These are phyloP conservation scores for Talaromyces stipitatus DNA, from an alignment of 495 filamentous ascomycete species.

Conservation along the genomic window DNA sequence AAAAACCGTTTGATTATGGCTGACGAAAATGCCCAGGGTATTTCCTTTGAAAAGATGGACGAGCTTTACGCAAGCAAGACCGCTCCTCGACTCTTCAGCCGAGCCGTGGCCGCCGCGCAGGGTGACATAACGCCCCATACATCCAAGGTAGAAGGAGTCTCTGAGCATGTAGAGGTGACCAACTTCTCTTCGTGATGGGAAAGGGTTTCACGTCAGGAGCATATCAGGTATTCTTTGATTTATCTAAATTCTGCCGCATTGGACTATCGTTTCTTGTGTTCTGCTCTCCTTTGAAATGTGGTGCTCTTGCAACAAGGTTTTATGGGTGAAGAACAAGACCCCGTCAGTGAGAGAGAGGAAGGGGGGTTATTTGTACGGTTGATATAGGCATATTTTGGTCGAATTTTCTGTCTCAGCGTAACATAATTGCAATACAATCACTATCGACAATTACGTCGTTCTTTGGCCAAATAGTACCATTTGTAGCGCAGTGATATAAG, in stretches of 20 bases:
- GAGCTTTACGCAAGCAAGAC: conserved; percentile 10
- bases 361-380: background rate
- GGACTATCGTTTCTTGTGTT: no score
- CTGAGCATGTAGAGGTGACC: background rate
- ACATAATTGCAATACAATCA: background rate
- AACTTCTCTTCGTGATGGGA: background rate
- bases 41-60: conserved; percentile 12
- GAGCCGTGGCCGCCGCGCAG: background rate
- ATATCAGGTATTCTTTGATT: background rate
- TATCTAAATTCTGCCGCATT: background rate
- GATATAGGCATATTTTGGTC: background rate
- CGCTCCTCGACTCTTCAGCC: conserved; percentile 6
- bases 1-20: background rate
- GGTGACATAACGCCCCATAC: background rate
- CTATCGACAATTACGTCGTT: background rate
- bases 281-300: no score
- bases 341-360: background rate
- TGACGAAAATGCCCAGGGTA: background rate
- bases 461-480: background rate
- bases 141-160: background rate
- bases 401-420: background rate
- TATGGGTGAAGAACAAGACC: background rate
- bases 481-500: background rate
- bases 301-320: no score
- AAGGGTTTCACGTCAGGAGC: background rate